Evolutionary conservation across 768 basidiomycete genomes (phyloP).

Genomic region (Candolleomyces aberdarensis): DNA sequence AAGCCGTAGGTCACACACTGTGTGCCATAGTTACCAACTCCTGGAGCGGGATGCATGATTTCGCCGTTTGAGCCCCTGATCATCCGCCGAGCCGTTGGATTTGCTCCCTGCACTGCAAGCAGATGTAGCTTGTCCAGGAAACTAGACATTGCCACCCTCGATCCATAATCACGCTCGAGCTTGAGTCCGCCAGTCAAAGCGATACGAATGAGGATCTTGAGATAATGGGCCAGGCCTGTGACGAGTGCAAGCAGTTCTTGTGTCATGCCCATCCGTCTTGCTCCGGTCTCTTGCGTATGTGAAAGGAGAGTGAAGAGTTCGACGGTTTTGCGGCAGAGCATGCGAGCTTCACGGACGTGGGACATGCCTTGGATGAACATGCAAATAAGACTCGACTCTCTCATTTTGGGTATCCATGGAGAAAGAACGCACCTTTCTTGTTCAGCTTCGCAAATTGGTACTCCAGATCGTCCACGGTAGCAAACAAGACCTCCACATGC

Average conservation of each 20-base stretch:
- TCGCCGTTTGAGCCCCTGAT: constrained; percentile 76
- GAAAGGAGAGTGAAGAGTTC: constrained; percentile 96
- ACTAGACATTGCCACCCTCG: constrained; percentile 78
- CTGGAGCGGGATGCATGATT: constrained; percentile 34
- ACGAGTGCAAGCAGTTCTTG: constrained; percentile 96
- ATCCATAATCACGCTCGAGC: constrained; percentile 86
- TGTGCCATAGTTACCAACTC: constrained; percentile 65
- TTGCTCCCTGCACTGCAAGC: constrained; percentile 82
- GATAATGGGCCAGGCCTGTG: constrained; percentile 97
- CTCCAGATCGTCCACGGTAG: constrained; percentile 95
- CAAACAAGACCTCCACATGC: constrained; percentile 97
- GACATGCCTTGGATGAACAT: constrained; percentile 77
- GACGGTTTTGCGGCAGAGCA: constrained; percentile 98
- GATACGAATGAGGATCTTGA: constrained; percentile 98
- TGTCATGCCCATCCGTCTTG: constrained; percentile 92
- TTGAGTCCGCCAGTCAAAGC: constrained; percentile 94
- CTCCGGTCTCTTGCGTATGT: constrained; percentile 90
- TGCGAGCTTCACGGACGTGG: constrained; percentile 95
- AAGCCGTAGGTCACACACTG: constrained; percentile 91
- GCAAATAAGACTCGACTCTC: neutral
- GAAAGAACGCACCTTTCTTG: constrained; percentile 72
- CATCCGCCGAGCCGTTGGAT: constrained; percentile 72
- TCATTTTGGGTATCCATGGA: neutral
- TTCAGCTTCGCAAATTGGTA: constrained; percentile 75
- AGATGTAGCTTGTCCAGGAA: constrained; percentile 94